These are phyloP conservation scores for Elsinoe necatrix DNA, from an alignment of 2,329 filamentous ascomycete species.

Conservation along the genomic window DNA sequence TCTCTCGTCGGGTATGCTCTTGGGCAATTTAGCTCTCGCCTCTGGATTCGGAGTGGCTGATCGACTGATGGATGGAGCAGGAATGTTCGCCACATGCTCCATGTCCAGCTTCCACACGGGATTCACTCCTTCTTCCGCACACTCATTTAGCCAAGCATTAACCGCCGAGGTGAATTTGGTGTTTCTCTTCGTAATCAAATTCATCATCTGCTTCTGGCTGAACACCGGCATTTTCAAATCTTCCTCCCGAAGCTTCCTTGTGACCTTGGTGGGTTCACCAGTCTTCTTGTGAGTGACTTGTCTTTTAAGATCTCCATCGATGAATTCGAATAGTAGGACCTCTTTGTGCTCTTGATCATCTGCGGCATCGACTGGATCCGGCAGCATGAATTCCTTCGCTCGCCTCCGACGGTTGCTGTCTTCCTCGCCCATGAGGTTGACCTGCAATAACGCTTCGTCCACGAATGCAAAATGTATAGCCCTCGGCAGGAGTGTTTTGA, in stretches of 20 bases:
- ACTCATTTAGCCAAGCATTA: slow-evolving; percentile 67
- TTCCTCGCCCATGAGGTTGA: slow-evolving; percentile 65
- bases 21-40: slow-evolving; percentile 46
- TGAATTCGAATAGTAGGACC: slow-evolving; percentile 82
- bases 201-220: slow-evolving; percentile 85
- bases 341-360: slow-evolving; percentile 44
- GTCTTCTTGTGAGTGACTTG: slow-evolving; percentile 65
- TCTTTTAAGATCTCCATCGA: slow-evolving; percentile 82
- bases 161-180: slow-evolving; percentile 71
- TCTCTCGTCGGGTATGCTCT: slow-evolving; percentile 68
- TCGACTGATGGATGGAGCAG: slow-evolving; percentile 45
- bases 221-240: slow-evolving; percentile 85
- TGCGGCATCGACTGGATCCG: slow-evolving; percentile 27
- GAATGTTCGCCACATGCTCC: slow-evolving; percentile 54
- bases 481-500: slow-evolving; percentile 67
- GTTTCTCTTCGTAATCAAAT: slow-evolving; percentile 82
- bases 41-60: slow-evolving; percentile 35
- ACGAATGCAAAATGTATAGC: slow-evolving; percentile 80
- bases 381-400: slow-evolving; percentile 44
- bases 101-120: slow-evolving; percentile 57
- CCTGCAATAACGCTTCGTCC: slow-evolving; percentile 72
- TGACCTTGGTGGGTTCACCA: slow-evolving; percentile 61
- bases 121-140: slow-evolving; percentile 55
- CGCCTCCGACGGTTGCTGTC: slow-evolving; percentile 53
- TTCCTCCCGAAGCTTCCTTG: slow-evolving; percentile 62